These are phyloP conservation scores for Cladosporium velox DNA, from an alignment of 2,329 filamentous ascomycete species.

Conservation along the genomic window DNA sequence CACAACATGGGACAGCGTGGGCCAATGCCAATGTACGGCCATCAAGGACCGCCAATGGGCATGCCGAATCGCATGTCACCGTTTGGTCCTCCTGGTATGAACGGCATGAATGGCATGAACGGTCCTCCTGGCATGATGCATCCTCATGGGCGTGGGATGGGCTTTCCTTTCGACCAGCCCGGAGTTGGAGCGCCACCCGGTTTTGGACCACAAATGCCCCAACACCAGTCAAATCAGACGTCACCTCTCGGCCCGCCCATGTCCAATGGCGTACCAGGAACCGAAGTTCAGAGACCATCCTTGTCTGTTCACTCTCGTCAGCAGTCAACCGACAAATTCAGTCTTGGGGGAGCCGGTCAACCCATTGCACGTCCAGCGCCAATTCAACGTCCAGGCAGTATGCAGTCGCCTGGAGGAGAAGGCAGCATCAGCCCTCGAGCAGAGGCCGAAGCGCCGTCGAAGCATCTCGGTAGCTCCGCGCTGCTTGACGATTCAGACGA, in stretches of 20 bases:
- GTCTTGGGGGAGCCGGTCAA: conserved; percentile 65
- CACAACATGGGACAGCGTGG: conserved; percentile 54
- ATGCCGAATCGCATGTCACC: conserved; percentile 36
- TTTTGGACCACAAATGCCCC: conserved; percentile 50
- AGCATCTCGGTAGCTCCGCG: conserved; percentile 87
- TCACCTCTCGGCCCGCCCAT: conserved; percentile 38
- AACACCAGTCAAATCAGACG: conserved; percentile 33
- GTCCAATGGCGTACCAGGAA: conserved; percentile 28
- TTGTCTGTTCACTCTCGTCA: conserved; percentile 68
- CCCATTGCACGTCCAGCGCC: conserved; percentile 75
- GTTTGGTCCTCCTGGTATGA: conserved; percentile 63
- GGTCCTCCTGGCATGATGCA: conserved; percentile 56
- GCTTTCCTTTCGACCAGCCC: conserved; percentile 53
- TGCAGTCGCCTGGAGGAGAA: conserved; percentile 54
- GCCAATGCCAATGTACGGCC: conserved; percentile 57
- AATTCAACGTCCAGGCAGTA: conserved; percentile 83
- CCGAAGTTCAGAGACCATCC: conserved; percentile 43
- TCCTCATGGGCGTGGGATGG: conserved; percentile 51
- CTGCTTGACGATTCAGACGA: conserved; percentile 72
- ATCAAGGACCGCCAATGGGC: conserved; percentile 53
- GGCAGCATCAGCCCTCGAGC: conserved; percentile 47
- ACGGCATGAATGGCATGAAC: conserved; percentile 40
- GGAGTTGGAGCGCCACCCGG: conserved; percentile 49
- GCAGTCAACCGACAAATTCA: conserved; percentile 60
- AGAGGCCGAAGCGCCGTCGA: conserved; percentile 52